These are phyloP conservation scores for Gynochthodes officinalis DNA, from an alignment of 257 asterid species.

Conservation along the genomic window DNA sequence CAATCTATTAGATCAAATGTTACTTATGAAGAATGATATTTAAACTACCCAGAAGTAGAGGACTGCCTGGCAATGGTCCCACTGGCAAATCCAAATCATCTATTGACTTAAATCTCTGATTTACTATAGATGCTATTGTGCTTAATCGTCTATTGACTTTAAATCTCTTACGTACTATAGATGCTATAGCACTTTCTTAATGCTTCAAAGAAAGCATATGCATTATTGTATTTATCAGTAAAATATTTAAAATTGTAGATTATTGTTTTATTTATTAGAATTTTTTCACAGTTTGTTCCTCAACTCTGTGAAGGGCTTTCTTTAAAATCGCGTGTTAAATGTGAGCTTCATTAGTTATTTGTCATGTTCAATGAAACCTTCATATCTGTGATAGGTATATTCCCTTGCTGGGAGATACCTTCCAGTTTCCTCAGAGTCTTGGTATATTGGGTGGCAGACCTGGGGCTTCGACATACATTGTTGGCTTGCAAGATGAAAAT, in stretches of 20 bases:
- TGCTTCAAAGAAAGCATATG: background rate
- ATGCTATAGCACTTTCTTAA: background rate
- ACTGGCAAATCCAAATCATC: background rate
- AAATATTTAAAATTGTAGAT: too few relatives aligned
- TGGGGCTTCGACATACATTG: conserved; percentile 89
- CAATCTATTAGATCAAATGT: background rate
- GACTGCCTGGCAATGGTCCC: background rate
- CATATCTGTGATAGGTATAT: conserved; percentile 53
- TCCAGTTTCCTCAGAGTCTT: conserved; percentile 90
- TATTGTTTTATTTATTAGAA: background rate
- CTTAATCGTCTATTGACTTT: background rate
- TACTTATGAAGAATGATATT: background rate
- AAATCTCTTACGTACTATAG: background rate
- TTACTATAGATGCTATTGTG: background rate
- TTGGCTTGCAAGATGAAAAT: conserved; percentile 94
- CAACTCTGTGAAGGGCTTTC: background rate
- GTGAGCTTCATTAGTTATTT: background rate
- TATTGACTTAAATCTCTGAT: background rate
- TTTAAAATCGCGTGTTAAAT: background rate
- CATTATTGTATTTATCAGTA: background rate
- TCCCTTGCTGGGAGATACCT: conserved; percentile 80
- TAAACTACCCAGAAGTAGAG: background rate
- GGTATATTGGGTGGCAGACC: conserved; percentile 96
- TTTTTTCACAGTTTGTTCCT: background rate
- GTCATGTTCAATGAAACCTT: background rate